Conservation (phyloP, 345 rosid genomes). For the Dovyalis caffra region DNA sequence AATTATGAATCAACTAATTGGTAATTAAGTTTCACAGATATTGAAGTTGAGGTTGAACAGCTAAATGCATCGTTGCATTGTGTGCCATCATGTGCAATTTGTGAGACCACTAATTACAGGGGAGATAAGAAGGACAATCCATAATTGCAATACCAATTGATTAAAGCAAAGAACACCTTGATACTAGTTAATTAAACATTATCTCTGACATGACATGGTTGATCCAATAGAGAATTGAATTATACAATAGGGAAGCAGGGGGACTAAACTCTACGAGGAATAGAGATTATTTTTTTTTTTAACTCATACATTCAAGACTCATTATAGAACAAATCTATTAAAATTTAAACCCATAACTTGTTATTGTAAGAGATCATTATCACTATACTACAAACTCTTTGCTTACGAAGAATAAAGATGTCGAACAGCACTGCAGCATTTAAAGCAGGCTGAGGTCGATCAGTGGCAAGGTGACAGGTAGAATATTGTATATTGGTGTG, state of each 20-base stretch:
- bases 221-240: neutral
- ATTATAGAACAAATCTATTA: no score
- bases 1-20: neutral
- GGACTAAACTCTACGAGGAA: slow-evolving; percentile 7
- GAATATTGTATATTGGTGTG: slow-evolving; percentile 3
- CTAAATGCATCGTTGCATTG: neutral
- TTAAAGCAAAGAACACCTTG: neutral
- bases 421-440: slow-evolving; percentile 40
- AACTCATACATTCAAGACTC: no score
- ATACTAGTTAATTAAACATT: neutral
- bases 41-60: no score
- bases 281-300: no score
- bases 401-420: slow-evolving; percentile 13
- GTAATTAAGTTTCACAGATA: no score
- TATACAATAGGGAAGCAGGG: neutral
- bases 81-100: neutral
- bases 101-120: neutral
- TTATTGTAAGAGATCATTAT: no score
- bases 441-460: slow-evolving; percentile 42
- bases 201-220: neutral
- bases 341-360: no score
- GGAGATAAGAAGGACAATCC: neutral
- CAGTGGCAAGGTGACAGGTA: slow-evolving; percentile 32
- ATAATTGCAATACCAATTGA: neutral
- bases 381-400: no score